phyloP scores from a whole-genome alignment of 139 green algal species.

The Micromonas pusilla region DNA sequence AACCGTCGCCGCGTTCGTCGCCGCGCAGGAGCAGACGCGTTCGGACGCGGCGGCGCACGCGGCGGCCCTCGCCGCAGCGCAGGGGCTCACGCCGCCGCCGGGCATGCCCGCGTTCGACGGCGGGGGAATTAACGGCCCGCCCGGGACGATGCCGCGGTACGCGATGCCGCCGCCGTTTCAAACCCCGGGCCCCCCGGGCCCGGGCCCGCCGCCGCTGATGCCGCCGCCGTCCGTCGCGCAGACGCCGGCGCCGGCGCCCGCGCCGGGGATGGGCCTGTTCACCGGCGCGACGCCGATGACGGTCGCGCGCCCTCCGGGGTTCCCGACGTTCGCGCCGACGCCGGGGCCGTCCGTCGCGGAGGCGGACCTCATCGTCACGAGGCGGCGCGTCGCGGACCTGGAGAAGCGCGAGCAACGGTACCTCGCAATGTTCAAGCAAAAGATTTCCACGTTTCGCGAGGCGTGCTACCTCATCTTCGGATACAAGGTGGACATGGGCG shows the following conservation, averaged over 20 bases:
- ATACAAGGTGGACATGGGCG: conserved; percentile 25
- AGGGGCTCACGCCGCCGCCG: no score
- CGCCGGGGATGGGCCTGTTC: not conserved
- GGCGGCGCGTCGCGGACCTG: conserved; percentile 23
- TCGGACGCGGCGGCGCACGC: not conserved
- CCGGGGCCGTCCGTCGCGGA: not conserved
- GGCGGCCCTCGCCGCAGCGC: no score
- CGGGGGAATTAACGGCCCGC: no score
- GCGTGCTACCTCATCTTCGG: conserved; percentile 30
- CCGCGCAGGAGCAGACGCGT: not conserved
- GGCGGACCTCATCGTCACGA: not conserved
- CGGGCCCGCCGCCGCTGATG: not conserved
- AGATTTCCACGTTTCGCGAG: conserved; percentile 26
- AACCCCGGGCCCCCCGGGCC: no score
- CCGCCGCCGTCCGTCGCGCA: not conserved
- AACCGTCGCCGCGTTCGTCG: not conserved
- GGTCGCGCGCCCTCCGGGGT: not conserved
- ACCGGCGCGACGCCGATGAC: not conserved
- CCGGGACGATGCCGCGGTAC: no score
- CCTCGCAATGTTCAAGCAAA: conserved; percentile 27
- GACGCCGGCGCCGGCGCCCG: not conserved
- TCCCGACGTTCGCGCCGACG: not conserved
- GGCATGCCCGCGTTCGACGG: no score
- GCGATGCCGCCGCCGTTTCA: no score
- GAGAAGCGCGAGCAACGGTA: conserved; percentile 23